These are phyloP conservation scores for Fusarium sp. DNA, from an alignment of 2,329 filamentous ascomycete genomes.

Conservation along the genomic window DNA sequence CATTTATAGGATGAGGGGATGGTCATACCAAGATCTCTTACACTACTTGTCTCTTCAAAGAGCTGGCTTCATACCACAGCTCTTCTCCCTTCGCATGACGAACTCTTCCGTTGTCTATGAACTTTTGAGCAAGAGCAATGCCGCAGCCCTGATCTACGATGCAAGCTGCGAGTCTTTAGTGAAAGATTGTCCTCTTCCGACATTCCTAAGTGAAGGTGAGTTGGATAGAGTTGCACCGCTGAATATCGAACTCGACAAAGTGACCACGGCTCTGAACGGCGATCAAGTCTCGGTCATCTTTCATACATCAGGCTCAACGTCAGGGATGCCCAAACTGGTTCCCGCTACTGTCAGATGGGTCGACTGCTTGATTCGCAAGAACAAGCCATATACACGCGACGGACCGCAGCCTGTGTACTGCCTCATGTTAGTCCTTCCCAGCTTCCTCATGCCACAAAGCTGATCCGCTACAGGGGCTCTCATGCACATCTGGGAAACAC, in stretches of 20 bases:
- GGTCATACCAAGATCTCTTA: not conserved
- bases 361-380: slow-evolving; percentile 11
- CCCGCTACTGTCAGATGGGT: not conserved
- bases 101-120: not conserved
- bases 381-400: not conserved
- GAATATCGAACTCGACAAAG: not conserved
- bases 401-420: not conserved
- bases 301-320: slow-evolving; percentile 4
- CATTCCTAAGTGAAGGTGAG: rapidly evolving
- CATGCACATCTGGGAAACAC: slow-evolving; percentile 9
- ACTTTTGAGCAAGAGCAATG: not conserved
- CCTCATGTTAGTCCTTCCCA: not conserved
- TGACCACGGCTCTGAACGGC: not conserved
- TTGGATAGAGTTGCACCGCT: rapidly evolving
- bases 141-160: not conserved
- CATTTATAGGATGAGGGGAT: not conserved
- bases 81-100: not conserved
- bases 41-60: not conserved
- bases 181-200: not conserved
- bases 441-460: rapidly evolving
- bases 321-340: slow-evolving; percentile 1
- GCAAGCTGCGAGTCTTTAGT: not conserved
- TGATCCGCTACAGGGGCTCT: not conserved
- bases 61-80: not conserved
- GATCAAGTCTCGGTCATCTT: not conserved